A percentile compares a stretch with the other conserved stretches of the same genome.
Evolutionary conservation across 2,329 filamentous ascomycete species (phyloP).

Genomic region (Chrysoporthe deuterocubensis): DNA sequence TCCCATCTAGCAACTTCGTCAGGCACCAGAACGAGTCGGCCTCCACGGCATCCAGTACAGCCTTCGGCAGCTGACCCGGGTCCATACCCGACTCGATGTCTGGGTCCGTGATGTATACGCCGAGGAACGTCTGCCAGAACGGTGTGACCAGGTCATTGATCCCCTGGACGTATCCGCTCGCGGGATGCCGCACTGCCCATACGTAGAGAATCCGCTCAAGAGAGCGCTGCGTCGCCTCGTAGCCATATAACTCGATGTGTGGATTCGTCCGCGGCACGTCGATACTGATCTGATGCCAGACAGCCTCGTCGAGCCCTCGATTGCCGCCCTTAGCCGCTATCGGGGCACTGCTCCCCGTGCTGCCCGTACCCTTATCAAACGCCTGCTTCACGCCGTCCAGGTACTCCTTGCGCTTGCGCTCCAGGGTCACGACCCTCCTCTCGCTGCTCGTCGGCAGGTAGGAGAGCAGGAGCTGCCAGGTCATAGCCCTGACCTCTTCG

Average conservation of each 20-base stretch:
- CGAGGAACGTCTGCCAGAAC: constrained; percentile 97
- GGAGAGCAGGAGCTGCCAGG: constrained; percentile 95
- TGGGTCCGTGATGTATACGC: constrained; percentile 90
- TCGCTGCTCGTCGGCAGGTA: constrained; percentile 98
- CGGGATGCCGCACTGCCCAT: constrained; percentile 96
- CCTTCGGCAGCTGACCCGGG: constrained; percentile 86
- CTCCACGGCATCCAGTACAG: constrained; percentile 94
- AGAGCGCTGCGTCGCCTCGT: constrained; percentile 93
- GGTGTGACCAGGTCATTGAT: constrained; percentile 98
- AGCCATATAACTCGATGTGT: constrained; percentile 91
- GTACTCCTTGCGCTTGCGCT: constrained; percentile 95
- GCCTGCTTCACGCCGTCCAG: constrained; percentile 83
- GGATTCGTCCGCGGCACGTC: constrained; percentile 96
- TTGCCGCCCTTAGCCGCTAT: constrained; percentile 29
- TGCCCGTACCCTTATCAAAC: constrained; percentile 66
- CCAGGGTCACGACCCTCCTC: constrained; percentile 83
- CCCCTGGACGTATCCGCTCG: constrained; percentile 96
- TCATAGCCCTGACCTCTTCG: constrained; percentile 94
- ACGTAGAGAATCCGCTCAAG: constrained; percentile 94
- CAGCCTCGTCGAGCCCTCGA: constrained; percentile 86
- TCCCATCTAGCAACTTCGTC: constrained; percentile 96
- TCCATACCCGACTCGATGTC: constrained; percentile 96
- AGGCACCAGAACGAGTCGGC: constrained; percentile 98
- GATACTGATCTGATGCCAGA: constrained; percentile 99
- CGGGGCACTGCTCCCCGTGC: constrained; percentile 30